Evolutionary conservation across 2,329 filamentous ascomycete species (phyloP).

Genomic region (Phoma sp.): DNA sequence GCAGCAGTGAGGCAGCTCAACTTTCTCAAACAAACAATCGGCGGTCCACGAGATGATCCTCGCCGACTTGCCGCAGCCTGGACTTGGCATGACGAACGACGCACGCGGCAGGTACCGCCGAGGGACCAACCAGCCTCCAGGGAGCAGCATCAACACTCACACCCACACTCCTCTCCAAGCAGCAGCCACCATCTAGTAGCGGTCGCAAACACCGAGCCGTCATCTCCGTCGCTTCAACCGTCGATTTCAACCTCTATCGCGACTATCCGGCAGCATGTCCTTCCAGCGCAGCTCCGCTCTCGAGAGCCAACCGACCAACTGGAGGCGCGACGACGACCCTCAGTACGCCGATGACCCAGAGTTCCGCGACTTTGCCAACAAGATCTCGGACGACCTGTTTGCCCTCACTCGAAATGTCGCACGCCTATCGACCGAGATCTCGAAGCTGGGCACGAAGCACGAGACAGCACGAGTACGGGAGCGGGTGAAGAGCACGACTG

Average conservation of each 20-base stretch:
- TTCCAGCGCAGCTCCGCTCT: constrained; percentile 87
- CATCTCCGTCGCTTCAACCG: not conserved
- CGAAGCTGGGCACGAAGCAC: constrained; percentile 84
- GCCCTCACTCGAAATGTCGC: constrained; percentile 87
- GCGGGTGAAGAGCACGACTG: constrained; percentile 84
- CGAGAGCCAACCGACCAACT: constrained; percentile 77
- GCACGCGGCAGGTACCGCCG: constrained; percentile 33
- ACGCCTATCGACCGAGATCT: constrained; percentile 82
- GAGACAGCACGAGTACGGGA: constrained; percentile 92
- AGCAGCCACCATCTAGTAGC: not conserved
- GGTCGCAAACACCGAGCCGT: constrained; percentile 12
- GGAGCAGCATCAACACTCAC: constrained; percentile 26
- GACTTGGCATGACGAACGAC: constrained; percentile 11
- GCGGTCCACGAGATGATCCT: constrained; percentile 22
- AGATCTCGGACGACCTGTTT: constrained; percentile 88
- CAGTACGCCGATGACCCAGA: constrained; percentile 91
- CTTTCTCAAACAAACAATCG: constrained; percentile 39
- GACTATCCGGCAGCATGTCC: constrained; percentile 68
- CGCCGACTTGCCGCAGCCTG: constrained; percentile 22
- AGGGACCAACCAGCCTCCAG: constrained; percentile 38
- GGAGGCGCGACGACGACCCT: constrained; percentile 72
- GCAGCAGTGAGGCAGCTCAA: constrained; percentile 17
- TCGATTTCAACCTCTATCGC: not conserved
- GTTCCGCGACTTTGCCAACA: constrained; percentile 82
- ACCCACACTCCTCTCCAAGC: constrained; percentile 10